Conservation (phyloP, 176 grass and related monocot genomes). For the Hyparrhenia diplandra region DNA sequence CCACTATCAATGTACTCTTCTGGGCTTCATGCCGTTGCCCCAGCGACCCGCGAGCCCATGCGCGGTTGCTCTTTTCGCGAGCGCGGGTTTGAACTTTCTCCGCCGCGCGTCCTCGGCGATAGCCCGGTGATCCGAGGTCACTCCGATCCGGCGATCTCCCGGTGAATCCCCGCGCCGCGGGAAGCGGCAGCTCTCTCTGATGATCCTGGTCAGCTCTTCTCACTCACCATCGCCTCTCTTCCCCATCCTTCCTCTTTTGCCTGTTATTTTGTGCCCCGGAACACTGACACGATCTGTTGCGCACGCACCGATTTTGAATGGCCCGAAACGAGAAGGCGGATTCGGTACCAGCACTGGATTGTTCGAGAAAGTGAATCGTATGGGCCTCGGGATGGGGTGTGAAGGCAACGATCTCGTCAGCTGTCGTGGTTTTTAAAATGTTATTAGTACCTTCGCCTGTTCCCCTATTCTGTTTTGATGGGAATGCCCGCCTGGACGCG, state of each 20-base stretch:
- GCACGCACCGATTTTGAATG: not conserved
- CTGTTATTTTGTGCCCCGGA: not conserved
- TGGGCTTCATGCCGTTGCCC: no score
- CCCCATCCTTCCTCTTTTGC: not conserved
- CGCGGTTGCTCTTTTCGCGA: not conserved
- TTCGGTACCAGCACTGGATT: not conserved
- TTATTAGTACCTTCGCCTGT: not conserved
- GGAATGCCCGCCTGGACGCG: conserved; percentile 4
- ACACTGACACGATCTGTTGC: not conserved
- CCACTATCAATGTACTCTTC: no score
- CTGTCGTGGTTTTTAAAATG: not conserved
- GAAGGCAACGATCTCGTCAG: not conserved
- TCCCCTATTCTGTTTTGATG: conserved; percentile 1
- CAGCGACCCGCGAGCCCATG: no score
- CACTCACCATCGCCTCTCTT: not conserved
- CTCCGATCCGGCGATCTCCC: not conserved
- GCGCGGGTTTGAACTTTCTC: not conserved
- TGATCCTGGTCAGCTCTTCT: not conserved
- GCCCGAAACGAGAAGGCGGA: not conserved
- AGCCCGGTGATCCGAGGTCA: no score
- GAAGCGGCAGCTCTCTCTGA: not conserved
- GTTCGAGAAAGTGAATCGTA: not conserved
- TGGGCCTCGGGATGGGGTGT: not conserved
- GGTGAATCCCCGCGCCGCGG: not conserved
- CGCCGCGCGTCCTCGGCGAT: not conserved